A percentile compares a stretch with the other conserved stretches of the same genome.
Evolutionary conservation across 768 basidiomycete genomes (phyloP).

Genomic region (Strobilomyces dryophilus): DNA sequence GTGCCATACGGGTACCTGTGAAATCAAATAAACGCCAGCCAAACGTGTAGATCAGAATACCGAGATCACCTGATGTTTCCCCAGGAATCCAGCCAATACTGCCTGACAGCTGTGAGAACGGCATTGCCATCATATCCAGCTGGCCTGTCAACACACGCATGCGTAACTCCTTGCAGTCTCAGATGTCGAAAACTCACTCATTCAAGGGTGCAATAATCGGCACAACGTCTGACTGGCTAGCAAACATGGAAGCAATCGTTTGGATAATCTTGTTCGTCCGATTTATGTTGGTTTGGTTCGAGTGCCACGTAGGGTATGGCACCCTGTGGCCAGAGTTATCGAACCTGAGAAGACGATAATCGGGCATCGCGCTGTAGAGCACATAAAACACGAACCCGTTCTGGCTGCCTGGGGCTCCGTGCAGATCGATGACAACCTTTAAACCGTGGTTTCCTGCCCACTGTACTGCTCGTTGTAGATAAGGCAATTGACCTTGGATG

Average conservation of each 20-base stretch:
- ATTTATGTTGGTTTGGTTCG: conserved; percentile 56
- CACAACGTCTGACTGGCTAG: conserved; percentile 49
- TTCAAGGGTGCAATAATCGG: conserved; percentile 73
- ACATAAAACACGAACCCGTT: conserved; percentile 51
- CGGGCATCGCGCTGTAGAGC: background rate
- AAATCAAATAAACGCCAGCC: conserved; percentile 1
- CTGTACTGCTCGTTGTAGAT: conserved; percentile 57
- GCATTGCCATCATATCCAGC: conserved; percentile 59
- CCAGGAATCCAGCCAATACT: conserved; percentile 76
- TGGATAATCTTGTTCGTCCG: conserved; percentile 67
- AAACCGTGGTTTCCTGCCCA: conserved; percentile 72
- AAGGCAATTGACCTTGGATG: conserved; percentile 71
- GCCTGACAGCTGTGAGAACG: conserved; percentile 44
- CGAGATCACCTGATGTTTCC: conserved; percentile 58
- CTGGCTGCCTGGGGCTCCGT: conserved; percentile 80
- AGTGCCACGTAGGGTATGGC: conserved; percentile 65
- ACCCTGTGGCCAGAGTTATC: conserved; percentile 77
- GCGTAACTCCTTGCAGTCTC: background rate
- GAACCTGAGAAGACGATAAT: conserved; percentile 42
- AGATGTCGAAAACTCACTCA: conserved; percentile 46
- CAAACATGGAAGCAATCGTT: conserved; percentile 56
- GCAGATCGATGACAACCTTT: conserved; percentile 80
- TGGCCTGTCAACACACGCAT: conserved; percentile 43
- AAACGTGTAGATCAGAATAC: background rate
- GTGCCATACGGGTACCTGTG: conserved; percentile 40